Evolutionary conservation across 139 green algal genomes (phyloP), one percentile per base, ranked within the genome.

Genomic region (Chlamydomonas sphaeroides): DNA sequence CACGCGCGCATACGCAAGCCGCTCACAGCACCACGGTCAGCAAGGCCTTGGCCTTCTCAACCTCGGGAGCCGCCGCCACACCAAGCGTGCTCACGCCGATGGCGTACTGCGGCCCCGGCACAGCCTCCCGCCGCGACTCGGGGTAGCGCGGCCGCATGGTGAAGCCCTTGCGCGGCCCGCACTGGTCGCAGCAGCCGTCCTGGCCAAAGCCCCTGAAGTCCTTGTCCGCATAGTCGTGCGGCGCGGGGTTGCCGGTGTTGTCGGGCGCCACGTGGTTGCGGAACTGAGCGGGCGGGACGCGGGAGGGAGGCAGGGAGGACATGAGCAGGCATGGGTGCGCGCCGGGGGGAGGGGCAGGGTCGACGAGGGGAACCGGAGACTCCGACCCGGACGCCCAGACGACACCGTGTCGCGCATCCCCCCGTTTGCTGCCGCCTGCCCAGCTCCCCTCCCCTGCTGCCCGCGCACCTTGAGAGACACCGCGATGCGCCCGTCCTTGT

Each of bases 211-310:
- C 65, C 18, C 11, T 6, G 23, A 86, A 86, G 65, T 82, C 71
- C 38, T 83, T 86, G 72, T 86, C 56, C 1, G 81, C 71, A 33
- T 86, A 86, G 53, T 86, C 81, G n/a, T 86, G 81, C 4, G 81
- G 81, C 23, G 81, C 81, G 67, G 81, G 81, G 77, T 75, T 75
- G 48, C 1, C 51, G 15, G 14, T 5, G 49, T 42, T 35, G 63
- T 73, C 63, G 7, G 77, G 65, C 14, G 41, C 35, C 30, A 56
- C 25, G 32, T 75, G 49, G 45, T 67, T 75, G 17, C 75, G 75
- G 62, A 68, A 78, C 62, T 78, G 45, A 14, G 45, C 45, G 45
- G 45, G 45, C 11, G 45, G 71, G 56, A 80, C 53, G 41, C 68
- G 78, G 68, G 36, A 36, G 71, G 53, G 33, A 21, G 39, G 49